Evolutionary conservation across 306 rosid species (phyloP).

Genomic region (Pyrus bretschneideri): DNA sequence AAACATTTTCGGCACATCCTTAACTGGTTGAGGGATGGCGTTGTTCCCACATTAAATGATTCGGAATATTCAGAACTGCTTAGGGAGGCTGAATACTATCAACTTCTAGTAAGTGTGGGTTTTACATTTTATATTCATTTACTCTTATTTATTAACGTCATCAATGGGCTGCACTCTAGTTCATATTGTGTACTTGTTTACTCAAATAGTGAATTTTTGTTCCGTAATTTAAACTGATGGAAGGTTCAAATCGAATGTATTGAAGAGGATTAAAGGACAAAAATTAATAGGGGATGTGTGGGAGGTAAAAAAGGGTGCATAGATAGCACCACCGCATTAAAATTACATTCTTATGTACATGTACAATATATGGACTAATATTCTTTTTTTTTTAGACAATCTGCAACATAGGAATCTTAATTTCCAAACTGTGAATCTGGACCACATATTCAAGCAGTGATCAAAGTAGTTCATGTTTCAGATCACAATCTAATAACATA

Average conservation of each 20-base stretch:
- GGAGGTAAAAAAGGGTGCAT: too few species aligned
- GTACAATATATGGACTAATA: not conserved
- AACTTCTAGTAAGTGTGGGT: slow-evolving; percentile 53
- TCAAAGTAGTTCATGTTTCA: not conserved
- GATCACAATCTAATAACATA: not conserved
- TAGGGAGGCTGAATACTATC: slow-evolving; percentile 90
- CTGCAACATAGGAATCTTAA: not conserved
- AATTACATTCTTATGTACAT: not conserved
- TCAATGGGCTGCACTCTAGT: not conserved
- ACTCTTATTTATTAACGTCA: not conserved
- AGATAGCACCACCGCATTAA: not conserved
- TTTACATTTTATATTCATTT: not conserved
- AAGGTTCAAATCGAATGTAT: not conserved
- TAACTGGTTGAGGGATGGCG: slow-evolving; percentile 87
- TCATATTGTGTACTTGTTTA: not conserved
- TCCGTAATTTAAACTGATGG: not conserved
- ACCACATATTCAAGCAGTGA: not conserved
- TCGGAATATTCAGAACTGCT: slow-evolving; percentile 48
- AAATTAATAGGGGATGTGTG: too few species aligned
- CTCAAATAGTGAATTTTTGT: not conserved
- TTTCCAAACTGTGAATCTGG: not conserved
- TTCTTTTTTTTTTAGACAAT: not conserved
- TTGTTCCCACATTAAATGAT: slow-evolving; percentile 64
- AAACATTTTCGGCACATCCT: slow-evolving; percentile 85
- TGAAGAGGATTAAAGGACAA: too few species aligned